phyloP scores from a whole-genome alignment of 805 yeast genomes.

The Myxozyma monticola region DNA sequence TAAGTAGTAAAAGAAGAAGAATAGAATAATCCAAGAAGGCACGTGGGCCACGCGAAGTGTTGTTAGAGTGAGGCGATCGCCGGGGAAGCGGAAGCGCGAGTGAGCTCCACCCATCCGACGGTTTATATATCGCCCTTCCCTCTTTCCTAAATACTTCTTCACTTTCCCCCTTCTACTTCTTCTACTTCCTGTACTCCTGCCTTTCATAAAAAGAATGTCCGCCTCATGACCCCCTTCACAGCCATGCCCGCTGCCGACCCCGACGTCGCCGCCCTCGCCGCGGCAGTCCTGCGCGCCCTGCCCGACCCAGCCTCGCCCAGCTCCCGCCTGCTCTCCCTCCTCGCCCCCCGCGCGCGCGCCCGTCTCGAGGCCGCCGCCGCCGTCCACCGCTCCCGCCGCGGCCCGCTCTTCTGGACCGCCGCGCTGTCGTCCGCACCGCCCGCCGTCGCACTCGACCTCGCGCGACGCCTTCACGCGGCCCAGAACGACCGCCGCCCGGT shows the following conservation, averaged over 20 bases:
- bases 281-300: neutral
- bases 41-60: too few species aligned
- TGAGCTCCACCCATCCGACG: too few species aligned
- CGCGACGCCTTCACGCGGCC: neutral
- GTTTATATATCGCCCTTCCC: too few species aligned
- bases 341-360: constrained; percentile 3
- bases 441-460: neutral
- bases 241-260: constrained; percentile 1
- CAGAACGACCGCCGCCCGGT: neutral
- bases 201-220: too few species aligned
- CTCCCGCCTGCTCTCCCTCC: constrained; percentile 2
- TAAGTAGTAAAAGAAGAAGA: too few species aligned
- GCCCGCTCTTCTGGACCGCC: neutral
- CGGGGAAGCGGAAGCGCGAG: too few species aligned
- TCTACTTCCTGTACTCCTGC: too few species aligned
- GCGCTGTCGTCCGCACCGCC: neutral
- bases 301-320: neutral
- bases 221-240: neutral
- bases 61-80: too few species aligned
- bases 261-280: constrained; percentile 4
- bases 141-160: too few species aligned
- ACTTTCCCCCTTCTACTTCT: too few species aligned
- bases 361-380: constrained; percentile 4
- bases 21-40: too few species aligned
- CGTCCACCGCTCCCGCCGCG: neutral